These are phyloP conservation scores for Lecanicillium sp. DNA, from an alignment of 2,329 filamentous ascomycete genomes.

Conservation along the genomic window DNA sequence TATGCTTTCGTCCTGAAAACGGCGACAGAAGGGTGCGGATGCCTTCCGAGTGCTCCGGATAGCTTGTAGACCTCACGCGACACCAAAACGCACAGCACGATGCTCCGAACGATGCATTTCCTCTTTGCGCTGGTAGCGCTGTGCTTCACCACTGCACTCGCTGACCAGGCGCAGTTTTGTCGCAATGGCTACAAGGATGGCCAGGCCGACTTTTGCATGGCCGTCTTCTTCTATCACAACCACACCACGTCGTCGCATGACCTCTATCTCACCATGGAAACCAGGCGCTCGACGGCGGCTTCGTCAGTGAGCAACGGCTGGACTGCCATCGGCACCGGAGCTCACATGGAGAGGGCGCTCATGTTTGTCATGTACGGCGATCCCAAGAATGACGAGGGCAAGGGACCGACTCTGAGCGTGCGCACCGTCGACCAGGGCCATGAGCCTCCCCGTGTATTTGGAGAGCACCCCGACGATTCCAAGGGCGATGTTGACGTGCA, in stretches of 20 bases:
- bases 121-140: neutral
- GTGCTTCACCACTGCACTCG: neutral
- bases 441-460: conserved; percentile 1
- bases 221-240: conserved; percentile 9
- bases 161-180: conserved; percentile 7
- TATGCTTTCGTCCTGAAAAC: no score
- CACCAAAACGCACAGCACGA: neutral
- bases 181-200: conserved; percentile 1
- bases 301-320: conserved; percentile 5
- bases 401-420: conserved; percentile 7
- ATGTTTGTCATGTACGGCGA: conserved; percentile 11
- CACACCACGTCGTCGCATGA: conserved; percentile 8
- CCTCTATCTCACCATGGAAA: conserved; percentile 7
- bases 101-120: neutral
- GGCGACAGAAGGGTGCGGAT: no score
- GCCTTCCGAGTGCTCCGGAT: no score
- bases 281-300: conserved; percentile 1
- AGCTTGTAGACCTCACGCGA: no score
- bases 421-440: conserved; percentile 5
- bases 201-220: conserved; percentile 6
- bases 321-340: conserved; percentile 7
- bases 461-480: neutral
- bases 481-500: conserved; percentile 6
- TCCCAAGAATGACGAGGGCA: neutral
- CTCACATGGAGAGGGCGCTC: conserved; percentile 7